phyloP scores from a whole-genome alignment of 2,329 filamentous ascomycete species.

The Penicillium sp. region DNA sequence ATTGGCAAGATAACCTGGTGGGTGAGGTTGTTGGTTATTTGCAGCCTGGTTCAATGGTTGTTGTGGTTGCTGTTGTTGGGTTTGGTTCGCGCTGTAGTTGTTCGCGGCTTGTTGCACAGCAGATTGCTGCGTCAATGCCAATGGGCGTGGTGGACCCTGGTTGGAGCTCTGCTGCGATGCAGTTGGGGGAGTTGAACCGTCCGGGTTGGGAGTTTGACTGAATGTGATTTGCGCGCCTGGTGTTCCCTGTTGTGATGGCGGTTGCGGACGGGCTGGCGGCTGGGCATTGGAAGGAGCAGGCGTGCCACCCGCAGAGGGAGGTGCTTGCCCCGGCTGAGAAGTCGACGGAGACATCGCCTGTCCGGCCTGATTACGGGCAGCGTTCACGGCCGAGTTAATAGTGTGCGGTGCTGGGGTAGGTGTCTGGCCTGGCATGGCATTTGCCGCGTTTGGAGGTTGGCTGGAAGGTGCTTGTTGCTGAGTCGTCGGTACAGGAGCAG shows the following conservation, averaged over 20 bases:
- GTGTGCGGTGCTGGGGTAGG: slow-evolving; percentile 49
- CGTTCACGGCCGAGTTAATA: slow-evolving; percentile 53
- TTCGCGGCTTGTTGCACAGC: slow-evolving; percentile 51
- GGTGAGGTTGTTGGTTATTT: slow-evolving; percentile 44
- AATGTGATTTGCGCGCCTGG: slow-evolving; percentile 34
- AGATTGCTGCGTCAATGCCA: slow-evolving; percentile 52
- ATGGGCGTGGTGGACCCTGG: slow-evolving; percentile 45
- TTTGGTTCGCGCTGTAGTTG: slow-evolving; percentile 42
- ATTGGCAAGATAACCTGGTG: slow-evolving; percentile 47
- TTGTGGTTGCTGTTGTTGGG: slow-evolving; percentile 27
- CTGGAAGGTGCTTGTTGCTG: slow-evolving; percentile 22
- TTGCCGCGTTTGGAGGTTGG: slow-evolving; percentile 25
- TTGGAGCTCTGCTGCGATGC: slow-evolving; percentile 34
- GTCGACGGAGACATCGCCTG: slow-evolving; percentile 43
- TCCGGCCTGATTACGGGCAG: slow-evolving; percentile 46
- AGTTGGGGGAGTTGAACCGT: slow-evolving; percentile 37
- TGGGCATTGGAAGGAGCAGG: slow-evolving; percentile 28
- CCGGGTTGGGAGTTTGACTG: slow-evolving; percentile 35
- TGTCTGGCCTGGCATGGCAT: slow-evolving; percentile 38
- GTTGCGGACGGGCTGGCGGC: slow-evolving; percentile 30
- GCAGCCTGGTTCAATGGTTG: slow-evolving; percentile 33
- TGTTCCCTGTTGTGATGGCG: slow-evolving; percentile 35
- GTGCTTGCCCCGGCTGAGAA: slow-evolving; percentile 37
- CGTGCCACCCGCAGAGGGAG: slow-evolving; percentile 33
- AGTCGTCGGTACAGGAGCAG: slow-evolving; percentile 20